These are phyloP conservation scores for Russula dissimulans DNA, from an alignment of 768 basidiomycete species.

Conservation along the genomic window DNA sequence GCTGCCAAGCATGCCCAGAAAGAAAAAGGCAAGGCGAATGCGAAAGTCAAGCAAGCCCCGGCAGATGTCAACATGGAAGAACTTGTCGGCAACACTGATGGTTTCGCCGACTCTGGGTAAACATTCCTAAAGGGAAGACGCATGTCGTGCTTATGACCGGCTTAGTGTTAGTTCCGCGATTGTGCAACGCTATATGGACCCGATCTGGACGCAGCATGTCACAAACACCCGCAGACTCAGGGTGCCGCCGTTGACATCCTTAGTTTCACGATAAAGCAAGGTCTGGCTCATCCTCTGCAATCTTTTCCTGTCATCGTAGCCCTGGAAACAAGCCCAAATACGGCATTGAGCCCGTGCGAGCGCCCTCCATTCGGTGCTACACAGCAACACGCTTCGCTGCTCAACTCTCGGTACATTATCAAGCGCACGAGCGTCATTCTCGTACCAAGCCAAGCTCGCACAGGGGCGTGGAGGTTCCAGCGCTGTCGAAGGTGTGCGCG, in stretches of 20 bases:
- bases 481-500: slow-evolving; percentile 42
- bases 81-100: slow-evolving; percentile 89
- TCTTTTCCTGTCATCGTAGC: slow-evolving; percentile 90
- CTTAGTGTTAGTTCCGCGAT: slow-evolving; percentile 86
- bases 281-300: slow-evolving; percentile 91
- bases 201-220: slow-evolving; percentile 81
- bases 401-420: slow-evolving; percentile 76
- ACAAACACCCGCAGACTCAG: slow-evolving; percentile 58
- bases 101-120: slow-evolving; percentile 95
- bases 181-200: slow-evolving; percentile 82
- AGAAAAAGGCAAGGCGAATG: slow-evolving; percentile 46
- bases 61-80: slow-evolving; percentile 80
- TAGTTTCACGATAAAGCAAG: slow-evolving; percentile 89
- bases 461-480: slow-evolving; percentile 23
- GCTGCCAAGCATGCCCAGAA: slow-evolving; percentile 65
- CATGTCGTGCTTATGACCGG: not conserved
- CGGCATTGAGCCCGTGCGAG: slow-evolving; percentile 63
- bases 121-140: slow-evolving; percentile 15
- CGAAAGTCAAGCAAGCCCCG: slow-evolving; percentile 32
- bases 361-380: slow-evolving; percentile 70
- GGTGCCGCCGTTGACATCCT: slow-evolving; percentile 82
- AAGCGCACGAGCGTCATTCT: slow-evolving; percentile 76
- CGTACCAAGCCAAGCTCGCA: slow-evolving; percentile 62
- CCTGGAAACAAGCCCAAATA: slow-evolving; percentile 74
- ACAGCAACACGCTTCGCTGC: slow-evolving; percentile 84